Conservation (phyloP, 2,329 filamentous ascomycete genomes). For the Diplodia seriata region DNA sequence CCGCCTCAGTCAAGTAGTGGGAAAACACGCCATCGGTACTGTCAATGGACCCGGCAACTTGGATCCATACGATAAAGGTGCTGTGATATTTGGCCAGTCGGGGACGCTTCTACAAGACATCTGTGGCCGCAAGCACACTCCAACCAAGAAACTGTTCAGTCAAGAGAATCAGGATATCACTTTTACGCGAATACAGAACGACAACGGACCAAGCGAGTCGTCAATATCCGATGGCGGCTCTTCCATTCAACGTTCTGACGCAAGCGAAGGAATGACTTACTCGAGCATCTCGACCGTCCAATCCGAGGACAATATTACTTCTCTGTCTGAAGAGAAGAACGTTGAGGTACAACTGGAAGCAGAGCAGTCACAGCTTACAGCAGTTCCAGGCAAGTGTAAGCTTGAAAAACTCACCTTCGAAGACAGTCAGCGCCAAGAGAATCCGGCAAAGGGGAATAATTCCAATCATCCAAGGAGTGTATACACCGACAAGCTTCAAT, state of each 20-base stretch:
- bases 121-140: not conserved
- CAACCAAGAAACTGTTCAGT: not conserved
- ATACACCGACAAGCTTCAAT: too few relatives aligned
- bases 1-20: not conserved
- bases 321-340: not conserved
- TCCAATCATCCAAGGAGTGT: too few relatives aligned
- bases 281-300: not conserved
- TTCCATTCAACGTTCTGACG: not conserved
- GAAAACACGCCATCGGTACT: not conserved
- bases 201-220: not conserved
- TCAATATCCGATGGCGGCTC: not conserved
- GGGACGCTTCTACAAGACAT: not conserved
- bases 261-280: not conserved
- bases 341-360: not conserved
- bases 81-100: not conserved
- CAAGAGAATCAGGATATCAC: not conserved
- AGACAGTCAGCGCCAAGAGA: not conserved
- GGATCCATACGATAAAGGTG: not conserved
- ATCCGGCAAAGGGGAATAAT: not conserved
- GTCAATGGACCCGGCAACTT: not conserved
- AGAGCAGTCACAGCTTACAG: too few relatives aligned
- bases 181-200: not conserved
- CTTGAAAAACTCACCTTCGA: not conserved
- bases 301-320: not conserved
- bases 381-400: not conserved